phyloP scores from a whole-genome alignment of 2,329 filamentous ascomycete species.

The Aspergillus fumigatus region DNA sequence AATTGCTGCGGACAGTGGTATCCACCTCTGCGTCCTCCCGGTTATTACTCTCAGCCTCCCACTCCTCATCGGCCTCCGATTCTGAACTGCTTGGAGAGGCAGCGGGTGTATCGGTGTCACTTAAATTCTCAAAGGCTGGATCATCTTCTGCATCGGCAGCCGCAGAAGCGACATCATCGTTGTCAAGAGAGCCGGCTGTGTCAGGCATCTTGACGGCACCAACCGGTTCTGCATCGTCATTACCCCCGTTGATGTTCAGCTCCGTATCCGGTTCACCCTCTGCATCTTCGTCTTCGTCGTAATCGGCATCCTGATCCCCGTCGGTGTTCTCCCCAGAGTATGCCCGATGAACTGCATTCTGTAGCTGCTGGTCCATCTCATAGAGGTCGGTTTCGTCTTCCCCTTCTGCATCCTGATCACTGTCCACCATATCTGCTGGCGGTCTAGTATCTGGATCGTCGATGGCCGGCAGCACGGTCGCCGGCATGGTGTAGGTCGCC shows the following conservation, averaged over 20 bases:
- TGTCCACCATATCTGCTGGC: conserved; percentile 32
- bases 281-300: conserved; percentile 31
- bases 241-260: conserved; percentile 32
- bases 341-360: conserved; percentile 35
- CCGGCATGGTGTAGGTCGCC: conserved; percentile 38
- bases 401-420: conserved; percentile 43
- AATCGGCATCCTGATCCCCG: conserved; percentile 23
- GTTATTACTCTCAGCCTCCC: conserved; percentile 46
- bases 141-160: conserved; percentile 39
- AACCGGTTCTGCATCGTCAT: conserved; percentile 40
- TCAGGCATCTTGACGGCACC: conserved; percentile 35
- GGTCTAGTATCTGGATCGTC: conserved; percentile 31
- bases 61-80: conserved; percentile 53
- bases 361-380: conserved; percentile 36
- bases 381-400: conserved; percentile 41
- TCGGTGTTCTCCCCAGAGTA: conserved; percentile 29
- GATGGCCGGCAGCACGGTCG: conserved; percentile 36
- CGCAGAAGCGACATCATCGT: conserved; percentile 38
- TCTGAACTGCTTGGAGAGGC: conserved; percentile 48
- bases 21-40: conserved; percentile 43
- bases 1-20: conserved; percentile 52
- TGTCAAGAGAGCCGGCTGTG: conserved; percentile 27
- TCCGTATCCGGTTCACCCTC: conserved; percentile 22
- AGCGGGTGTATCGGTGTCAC: conserved; percentile 36
- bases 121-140: conserved; percentile 39